Base-by-base conservation (phyloP, 2,329 filamentous ascomycete species). In the Zymoseptoria brevis region DNA sequence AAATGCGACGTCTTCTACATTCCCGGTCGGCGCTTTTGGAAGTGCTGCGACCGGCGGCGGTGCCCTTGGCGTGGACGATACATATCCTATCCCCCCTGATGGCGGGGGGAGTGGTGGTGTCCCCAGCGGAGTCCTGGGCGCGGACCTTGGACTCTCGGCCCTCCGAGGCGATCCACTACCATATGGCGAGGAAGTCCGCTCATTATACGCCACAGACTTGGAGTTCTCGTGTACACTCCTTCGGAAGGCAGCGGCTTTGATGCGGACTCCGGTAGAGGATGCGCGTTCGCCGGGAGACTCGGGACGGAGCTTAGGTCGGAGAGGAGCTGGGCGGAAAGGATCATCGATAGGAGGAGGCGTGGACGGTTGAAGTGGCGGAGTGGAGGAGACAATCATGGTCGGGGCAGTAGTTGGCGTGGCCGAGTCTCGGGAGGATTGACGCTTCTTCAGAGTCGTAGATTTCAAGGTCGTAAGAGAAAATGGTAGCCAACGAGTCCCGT, bases 171-270 rank as follows among this genome's bases (percentile, higher is more conserved):
- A 45, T n/a, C 35, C 35, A 16, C 35, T 16, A 7, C 35, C 35
- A 45, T n/a, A 45, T 45, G 35, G 35, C 35, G 35, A 45, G 35
- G 35, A 45, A n/a, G 35, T 16, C 13, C 45, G 45, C 21, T 51
- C 30, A 35, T 59, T 61, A 13, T 51, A 54, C 13, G 51, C 35
- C 22, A 52, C 57, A 8, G 57, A 55, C 21, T 41, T 58, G 30
- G 26, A 50, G 22, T 61, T 61, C 19, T 57, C 56, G 29, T 35
- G 48, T 19, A 19, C 50, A 19, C 53, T 61, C n/a, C 48, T 26
- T 13, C 45, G 30, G 1, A 56, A 49, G 11, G 49, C 50, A 26
- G 30, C 30, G 26, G 51, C 51, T 53, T 29, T 53, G 19, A 13
- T 9, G 22, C 51, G 22, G 22, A 19, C 51, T 53, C 51, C 51